Evolutionary conservation across 2,329 filamentous ascomycete species (phyloP).

Genomic region (Blastomyces gilchristii): DNA sequence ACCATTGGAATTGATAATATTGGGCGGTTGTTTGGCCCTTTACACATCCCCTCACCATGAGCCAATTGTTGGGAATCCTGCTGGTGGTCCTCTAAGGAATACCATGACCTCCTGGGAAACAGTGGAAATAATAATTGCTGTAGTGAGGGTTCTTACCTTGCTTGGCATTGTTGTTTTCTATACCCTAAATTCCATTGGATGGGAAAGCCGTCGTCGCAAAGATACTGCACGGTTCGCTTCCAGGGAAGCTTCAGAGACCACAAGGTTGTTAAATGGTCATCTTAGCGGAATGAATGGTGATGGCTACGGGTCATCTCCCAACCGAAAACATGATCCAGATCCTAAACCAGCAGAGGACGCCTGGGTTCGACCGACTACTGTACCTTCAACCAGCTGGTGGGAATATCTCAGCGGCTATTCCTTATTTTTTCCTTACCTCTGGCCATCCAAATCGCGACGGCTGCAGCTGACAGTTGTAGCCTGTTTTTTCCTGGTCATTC

Average conservation of each 20-base stretch:
- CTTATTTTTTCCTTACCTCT: conserved; percentile 91
- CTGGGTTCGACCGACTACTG: conserved; percentile 80
- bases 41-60: conserved; percentile 60
- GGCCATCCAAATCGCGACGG: conserved; percentile 69
- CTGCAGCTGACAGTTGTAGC: conserved; percentile 70
- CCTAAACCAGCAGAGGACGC: conserved; percentile 51
- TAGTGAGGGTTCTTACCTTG: conserved; percentile 58
- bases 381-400: conserved; percentile 86
- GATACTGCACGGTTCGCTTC: conserved; percentile 20
- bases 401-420: conserved; percentile 89
- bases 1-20: conserved; percentile 61
- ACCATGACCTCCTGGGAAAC: conserved; percentile 36
- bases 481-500: conserved; percentile 69
- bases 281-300: conserved; percentile 37
- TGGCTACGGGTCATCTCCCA: conserved; percentile 38
- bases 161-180: conserved; percentile 53
- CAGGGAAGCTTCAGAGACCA: conserved; percentile 35
- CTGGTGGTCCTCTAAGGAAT: conserved; percentile 33
- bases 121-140: conserved; percentile 44
- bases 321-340: conserved; percentile 27
- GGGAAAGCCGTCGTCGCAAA: conserved; percentile 31
- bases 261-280: conserved; percentile 31
- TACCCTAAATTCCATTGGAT: conserved; percentile 38
- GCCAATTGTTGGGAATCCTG: conserved; percentile 42
- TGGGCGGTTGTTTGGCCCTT: conserved; percentile 57